Percentiles rank a stretch among this genome's conserved stretches.
phyloP scores from a whole-genome alignment of 164 flowering plant species.

The Vitis amurensis region DNA sequence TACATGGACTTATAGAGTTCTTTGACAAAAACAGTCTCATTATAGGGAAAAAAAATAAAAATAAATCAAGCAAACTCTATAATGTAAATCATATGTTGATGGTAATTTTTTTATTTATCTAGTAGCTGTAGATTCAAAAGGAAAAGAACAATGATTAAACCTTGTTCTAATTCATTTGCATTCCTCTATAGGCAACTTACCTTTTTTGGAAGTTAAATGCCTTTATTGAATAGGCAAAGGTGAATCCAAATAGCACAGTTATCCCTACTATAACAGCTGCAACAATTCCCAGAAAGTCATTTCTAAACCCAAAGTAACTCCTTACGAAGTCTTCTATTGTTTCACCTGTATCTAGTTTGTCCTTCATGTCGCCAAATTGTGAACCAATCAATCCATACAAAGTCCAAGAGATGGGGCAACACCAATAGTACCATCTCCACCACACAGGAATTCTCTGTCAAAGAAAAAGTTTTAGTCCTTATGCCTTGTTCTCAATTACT shows the following conservation, averaged over 20 bases:
- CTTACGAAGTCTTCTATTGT: conserved; percentile 36
- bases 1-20: background rate
- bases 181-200: conserved; percentile 3
- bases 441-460: conserved; percentile 44
- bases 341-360: conserved; percentile 23
- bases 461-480: background rate
- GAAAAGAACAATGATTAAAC: background rate
- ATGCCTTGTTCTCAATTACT: background rate
- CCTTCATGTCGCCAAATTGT: conserved; percentile 40
- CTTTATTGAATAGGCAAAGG: conserved; percentile 41
- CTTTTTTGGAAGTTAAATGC: conserved; percentile 42
- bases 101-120: background rate
- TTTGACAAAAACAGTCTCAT: background rate
- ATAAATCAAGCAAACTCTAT: background rate
- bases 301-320: conserved; percentile 30
- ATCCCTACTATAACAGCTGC: conserved; percentile 33
- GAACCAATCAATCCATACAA: conserved; percentile 44
- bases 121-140: background rate
- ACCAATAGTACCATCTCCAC: conserved; percentile 49
- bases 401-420: conserved; percentile 40
- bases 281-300: conserved; percentile 34
- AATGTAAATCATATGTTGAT: background rate
- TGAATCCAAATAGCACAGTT: conserved; percentile 34
- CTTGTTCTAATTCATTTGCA: background rate
- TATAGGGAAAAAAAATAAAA: background rate